Evolutionary conservation across 2,329 filamentous ascomycete species (phyloP), one percentile per base, ranked within the genome.

Genomic region (Blastomyces emzantsi): DNA sequence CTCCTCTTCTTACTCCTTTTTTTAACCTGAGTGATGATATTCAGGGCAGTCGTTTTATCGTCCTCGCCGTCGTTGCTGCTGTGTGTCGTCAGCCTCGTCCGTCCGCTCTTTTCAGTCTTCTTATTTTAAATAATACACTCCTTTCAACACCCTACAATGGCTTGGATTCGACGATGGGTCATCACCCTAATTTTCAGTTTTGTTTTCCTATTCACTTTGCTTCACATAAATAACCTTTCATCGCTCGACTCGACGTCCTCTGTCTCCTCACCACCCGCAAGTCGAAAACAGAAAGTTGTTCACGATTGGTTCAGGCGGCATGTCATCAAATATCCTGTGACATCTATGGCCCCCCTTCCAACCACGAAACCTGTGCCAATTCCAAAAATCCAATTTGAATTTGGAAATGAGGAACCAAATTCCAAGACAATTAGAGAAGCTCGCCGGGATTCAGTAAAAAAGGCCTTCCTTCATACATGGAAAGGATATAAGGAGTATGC

Each of bases 401-500:
- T 75, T 57, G 61, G 36, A n/a, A 11, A 60, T 9, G 72, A 73
- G 64, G 65, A 66, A 11, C 30, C 36, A 28, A 62, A 67, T 25
- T 70, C 70, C 22, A 75, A 70, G 66, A 71, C 73, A 61, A 69
- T 73, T 64, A 75, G 79, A 43, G 70, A 77, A 49, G 67, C 70
- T 64, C 75, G 81, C 58, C 74, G 74, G 58, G 74, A 72, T 17
- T 79, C 80, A 28, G 79, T 86, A 60, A 79, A 77, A 67, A 76
- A 77, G 59, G 80, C 78, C 67, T 85, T 85, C 67, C 65, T 76
- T 55, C 82, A 82, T 69, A 81, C 81, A 65, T 88, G 85, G 84
- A 70, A 73, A 9, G 83, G 82, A 17, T 89, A 90, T 74, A 85
- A 81, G 70, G 78, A 79, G 62, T 73, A 83, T 67, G 87, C 87